Conservation (phyloP, 2,329 filamentous ascomycete species). For the Aspergillus novofumigatus region DNA sequence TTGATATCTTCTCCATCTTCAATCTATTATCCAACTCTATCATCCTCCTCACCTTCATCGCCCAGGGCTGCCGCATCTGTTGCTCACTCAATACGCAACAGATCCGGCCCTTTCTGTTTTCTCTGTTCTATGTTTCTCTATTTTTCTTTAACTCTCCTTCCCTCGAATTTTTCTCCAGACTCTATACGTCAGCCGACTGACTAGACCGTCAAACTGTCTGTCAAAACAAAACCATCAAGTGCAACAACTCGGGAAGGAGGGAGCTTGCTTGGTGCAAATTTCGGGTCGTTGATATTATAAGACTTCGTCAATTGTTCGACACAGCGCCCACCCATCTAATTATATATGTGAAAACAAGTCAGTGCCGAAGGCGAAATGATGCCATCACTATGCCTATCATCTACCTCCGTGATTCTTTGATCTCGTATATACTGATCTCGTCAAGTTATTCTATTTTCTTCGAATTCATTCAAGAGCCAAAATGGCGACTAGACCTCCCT, state of each 20-base stretch:
- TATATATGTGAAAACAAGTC: neutral
- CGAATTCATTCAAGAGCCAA: slow-evolving; percentile 4
- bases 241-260: neutral
- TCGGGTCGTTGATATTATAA: neutral
- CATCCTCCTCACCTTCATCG: neutral
- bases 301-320: neutral
- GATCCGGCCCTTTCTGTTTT: neutral
- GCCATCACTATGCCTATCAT: neutral
- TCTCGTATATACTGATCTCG: neutral
- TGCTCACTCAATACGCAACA: neutral
- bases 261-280: neutral
- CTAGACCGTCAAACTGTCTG: neutral
- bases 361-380: neutral
- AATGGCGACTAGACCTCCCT: slow-evolving; percentile 42
- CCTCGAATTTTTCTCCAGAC: neutral
- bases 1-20: slow-evolving; percentile 4
- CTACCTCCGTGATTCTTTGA: neutral
- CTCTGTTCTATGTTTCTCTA: neutral
- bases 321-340: neutral
- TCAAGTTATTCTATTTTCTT: neutral
- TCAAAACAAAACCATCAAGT: neutral
- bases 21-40: neutral
- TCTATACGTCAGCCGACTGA: neutral
- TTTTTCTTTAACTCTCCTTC: neutral
- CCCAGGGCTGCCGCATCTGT: neutral